A percentile compares a stretch with the other conserved stretches of the same genome.
These are phyloP conservation scores for Russula lepida DNA, from an alignment of 768 basidiomycete species.

Conservation along the genomic window DNA sequence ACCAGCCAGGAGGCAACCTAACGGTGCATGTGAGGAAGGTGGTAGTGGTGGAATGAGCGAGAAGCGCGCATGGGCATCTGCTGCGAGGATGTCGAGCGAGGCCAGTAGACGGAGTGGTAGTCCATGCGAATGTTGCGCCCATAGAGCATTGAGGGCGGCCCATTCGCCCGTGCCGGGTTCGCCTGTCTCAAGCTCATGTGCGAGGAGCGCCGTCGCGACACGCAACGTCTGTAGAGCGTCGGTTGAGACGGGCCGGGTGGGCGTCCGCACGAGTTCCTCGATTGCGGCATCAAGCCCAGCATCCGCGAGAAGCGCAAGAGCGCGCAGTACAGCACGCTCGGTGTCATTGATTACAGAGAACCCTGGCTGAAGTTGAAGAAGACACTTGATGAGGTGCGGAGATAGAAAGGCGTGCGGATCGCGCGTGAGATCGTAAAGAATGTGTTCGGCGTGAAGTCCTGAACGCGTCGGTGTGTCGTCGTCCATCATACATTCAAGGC, in stretches of 20 bases:
- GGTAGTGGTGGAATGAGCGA: slow-evolving; percentile 28
- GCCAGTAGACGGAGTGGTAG: slow-evolving; percentile 50
- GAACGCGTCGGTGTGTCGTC: slow-evolving; percentile 56
- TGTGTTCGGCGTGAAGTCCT: slow-evolving; percentile 59
- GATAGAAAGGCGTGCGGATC: slow-evolving; percentile 54
- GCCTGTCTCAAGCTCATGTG: slow-evolving; percentile 41
- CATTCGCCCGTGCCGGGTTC: slow-evolving; percentile 39
- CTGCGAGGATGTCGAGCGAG: slow-evolving; percentile 38
- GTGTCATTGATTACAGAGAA: slow-evolving; percentile 54
- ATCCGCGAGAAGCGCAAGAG: slow-evolving; percentile 58
- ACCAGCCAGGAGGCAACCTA: slow-evolving; percentile 49
- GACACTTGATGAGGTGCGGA: slow-evolving; percentile 48
- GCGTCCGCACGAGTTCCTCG: slow-evolving; percentile 47
- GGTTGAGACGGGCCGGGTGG: slow-evolving; percentile 42
- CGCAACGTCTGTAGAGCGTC: slow-evolving; percentile 51
- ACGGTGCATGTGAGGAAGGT: slow-evolving; percentile 28
- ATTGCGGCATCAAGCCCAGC: slow-evolving; percentile 57
- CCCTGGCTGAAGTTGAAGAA: slow-evolving; percentile 51
- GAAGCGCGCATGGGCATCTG: slow-evolving; percentile 50
- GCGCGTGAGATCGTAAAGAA: slow-evolving; percentile 51
- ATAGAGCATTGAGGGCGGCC: slow-evolving; percentile 46
- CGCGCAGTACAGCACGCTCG: slow-evolving; percentile 49
- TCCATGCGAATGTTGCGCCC: slow-evolving; percentile 53
- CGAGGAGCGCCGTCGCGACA: slow-evolving; percentile 51
- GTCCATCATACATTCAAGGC: slow-evolving; percentile 64